phyloP scores from a whole-genome alignment of 1,139 yeast genomes.

The Geotrichum citri-aurantii region DNA sequence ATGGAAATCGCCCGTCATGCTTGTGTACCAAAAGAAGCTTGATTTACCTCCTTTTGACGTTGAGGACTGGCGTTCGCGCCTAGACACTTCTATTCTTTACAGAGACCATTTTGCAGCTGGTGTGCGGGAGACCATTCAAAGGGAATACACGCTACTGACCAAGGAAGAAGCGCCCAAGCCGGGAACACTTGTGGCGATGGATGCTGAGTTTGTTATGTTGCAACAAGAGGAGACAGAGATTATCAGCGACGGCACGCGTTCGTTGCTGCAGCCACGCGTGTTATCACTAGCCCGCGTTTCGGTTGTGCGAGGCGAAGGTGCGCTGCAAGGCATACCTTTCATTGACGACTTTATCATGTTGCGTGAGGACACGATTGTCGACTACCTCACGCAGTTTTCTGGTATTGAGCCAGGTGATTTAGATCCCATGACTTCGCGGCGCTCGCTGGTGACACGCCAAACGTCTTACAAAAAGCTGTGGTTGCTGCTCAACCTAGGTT shows the following conservation, averaged over 20 bases:
- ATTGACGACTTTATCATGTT: constrained; percentile 91
- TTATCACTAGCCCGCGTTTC: constrained; percentile 85
- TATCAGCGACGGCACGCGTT: constrained; percentile 60
- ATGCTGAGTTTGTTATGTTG: constrained; percentile 90
- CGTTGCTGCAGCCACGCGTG: constrained; percentile 66
- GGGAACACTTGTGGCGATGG: constrained; percentile 83
- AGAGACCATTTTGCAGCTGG: constrained; percentile 74
- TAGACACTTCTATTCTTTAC: constrained; percentile 63
- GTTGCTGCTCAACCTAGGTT: constrained; percentile 81
- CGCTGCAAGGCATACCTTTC: constrained; percentile 68
- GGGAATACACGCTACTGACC: constrained; percentile 63
- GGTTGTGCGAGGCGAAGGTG: constrained; percentile 70
- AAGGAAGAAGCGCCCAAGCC: constrained; percentile 62
- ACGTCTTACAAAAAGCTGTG: constrained; percentile 85
- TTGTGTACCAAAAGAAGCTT: constrained; percentile 50
- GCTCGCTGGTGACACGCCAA: constrained; percentile 71
- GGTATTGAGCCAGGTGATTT: constrained; percentile 93
- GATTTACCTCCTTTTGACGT: constrained; percentile 39
- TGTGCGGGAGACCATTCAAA: constrained; percentile 51
- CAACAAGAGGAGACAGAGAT: constrained; percentile 79
- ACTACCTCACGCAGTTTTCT: constrained; percentile 82
- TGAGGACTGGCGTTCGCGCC: constrained; percentile 39
- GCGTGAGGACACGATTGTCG: constrained; percentile 52
- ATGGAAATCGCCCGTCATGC: constrained; percentile 82
- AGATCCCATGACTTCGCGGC: constrained; percentile 60